phyloP scores from a whole-genome alignment of 2,329 filamentous ascomycete species.

The Aspergillus quadricinctus region DNA sequence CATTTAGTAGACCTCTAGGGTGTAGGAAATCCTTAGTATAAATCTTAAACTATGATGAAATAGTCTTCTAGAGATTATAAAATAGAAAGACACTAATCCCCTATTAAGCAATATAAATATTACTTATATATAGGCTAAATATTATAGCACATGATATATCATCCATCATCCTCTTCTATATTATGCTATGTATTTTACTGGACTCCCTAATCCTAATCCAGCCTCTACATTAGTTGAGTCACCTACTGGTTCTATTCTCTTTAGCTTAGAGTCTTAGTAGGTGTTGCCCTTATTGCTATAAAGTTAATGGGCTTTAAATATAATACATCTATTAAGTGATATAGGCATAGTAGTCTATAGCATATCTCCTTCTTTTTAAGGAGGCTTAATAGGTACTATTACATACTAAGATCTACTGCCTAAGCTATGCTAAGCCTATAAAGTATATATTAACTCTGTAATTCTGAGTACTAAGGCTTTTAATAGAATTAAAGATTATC shows the following conservation, averaged over 20 bases:
- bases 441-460: slow-evolving; percentile 65
- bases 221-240: slow-evolving; percentile 25
- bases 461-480: slow-evolving; percentile 84
- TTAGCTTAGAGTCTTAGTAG: slow-evolving; percentile 28
- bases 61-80: slow-evolving; percentile 50
- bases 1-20: slow-evolving; percentile 34
- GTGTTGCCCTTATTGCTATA: too few relatives aligned
- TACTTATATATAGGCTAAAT: slow-evolving; percentile 85
- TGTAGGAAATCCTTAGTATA: slow-evolving; percentile 41
- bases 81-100: slow-evolving; percentile 63
- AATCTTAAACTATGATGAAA: slow-evolving; percentile 52
- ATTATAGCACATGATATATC: slow-evolving; percentile 87
- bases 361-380: not conserved
- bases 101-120: slow-evolving; percentile 73
- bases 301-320: too few relatives aligned
- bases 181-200: slow-evolving; percentile 52
- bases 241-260: slow-evolving; percentile 23
- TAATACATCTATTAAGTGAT: slow-evolving; percentile 30
- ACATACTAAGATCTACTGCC: slow-evolving; percentile 29
- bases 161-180: slow-evolving; percentile 75
- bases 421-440: slow-evolving; percentile 53
- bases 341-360: slow-evolving; percentile 27
- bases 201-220: slow-evolving; percentile 36
- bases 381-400: not conserved
- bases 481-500: slow-evolving; percentile 57